Percentiles rank a stretch among this genome's conserved stretches.
Conservation (phyloP, 1,139 yeast genomes). For the Keqinozyma sinolaborantium region DNA sequence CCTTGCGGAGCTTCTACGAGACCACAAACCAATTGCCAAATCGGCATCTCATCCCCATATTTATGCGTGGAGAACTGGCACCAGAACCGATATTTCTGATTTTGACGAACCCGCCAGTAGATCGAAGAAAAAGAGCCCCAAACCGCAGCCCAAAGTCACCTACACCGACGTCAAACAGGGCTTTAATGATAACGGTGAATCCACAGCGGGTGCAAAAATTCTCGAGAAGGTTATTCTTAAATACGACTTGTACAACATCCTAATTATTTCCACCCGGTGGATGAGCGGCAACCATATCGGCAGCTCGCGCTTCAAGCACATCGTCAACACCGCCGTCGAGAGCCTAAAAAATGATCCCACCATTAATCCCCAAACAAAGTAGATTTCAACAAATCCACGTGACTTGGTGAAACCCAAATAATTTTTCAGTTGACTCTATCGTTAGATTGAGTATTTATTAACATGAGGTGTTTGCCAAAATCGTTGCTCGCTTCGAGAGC, state of each 20-base stretch:
- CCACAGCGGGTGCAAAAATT: constrained; percentile 58
- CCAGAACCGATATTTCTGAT: no score
- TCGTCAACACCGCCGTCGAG: constrained; percentile 49
- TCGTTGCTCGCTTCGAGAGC: background rate
- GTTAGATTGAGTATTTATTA: no score
- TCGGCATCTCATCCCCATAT: constrained; percentile 66
- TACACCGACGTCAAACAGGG: constrained; percentile 46
- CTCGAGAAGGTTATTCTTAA: constrained; percentile 47
- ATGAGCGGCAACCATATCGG: constrained; percentile 71
- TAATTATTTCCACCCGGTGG: constrained; percentile 70
- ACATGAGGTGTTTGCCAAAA: background rate
- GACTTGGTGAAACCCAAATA: constrained; percentile 1
- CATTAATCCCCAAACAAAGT: background rate
- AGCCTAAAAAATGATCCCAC: constrained; percentile 22
- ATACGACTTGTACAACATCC: constrained; percentile 43
- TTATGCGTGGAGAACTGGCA: constrained; percentile 62
- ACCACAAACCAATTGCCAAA: constrained; percentile 37
- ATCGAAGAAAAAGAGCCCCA: no score
- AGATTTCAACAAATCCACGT: constrained; percentile 1
- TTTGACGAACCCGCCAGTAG: no score
- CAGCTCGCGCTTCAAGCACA: constrained; percentile 59
- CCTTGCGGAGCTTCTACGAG: constrained; percentile 29
- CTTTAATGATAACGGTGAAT: constrained; percentile 59
- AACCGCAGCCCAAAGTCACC: constrained; percentile 3
- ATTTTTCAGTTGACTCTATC: constrained; percentile 1